Base-by-base conservation (phyloP, 108 stramenopile species). In the Skeletonema marinoi region DNA sequence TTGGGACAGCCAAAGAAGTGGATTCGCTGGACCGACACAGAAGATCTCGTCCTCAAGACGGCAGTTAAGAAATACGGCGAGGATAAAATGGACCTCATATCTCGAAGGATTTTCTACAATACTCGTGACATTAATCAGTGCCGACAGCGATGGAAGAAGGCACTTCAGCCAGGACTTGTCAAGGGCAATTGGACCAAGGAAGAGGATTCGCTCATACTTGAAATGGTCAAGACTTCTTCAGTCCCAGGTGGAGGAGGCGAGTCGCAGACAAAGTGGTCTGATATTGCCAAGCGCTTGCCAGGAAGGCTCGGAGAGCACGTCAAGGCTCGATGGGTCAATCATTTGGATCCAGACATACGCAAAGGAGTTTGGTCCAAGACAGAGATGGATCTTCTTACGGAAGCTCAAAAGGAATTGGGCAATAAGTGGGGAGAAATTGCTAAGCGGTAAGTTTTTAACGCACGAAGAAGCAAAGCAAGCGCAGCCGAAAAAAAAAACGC, bases 301-400 rank as follows among this genome's bases (percentile, higher is more conserved):
- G 97, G 98, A 12, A 90, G 98, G 32, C 93, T 97, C 58, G 93
- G 93, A 17, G 98, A 99, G 74, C 97, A 96, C 66, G 89, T 97
- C 66, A 90, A 98, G 46, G 96, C 97, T 68, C 94, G 96, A 32
- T 99, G 95, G 92, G 86, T 93, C 73, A 98, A 98, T 80, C 85
- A 85, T 61, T 83, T 99, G 10, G 93, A 98, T 79, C 98, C 98
- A 7, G 71, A 77, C 61, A 86, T 98, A 59, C 92, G 92, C 63
- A 90, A 90, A 66, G 87, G 77, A 0, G 79, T 82, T 17, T 97
- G 96, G 96, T 92, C 94, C 32, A 81, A 87, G 44, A 85, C 90
- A 14, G 98, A 97, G 73, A 91, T 92, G 65, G 51, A 50, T 21
- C 81, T 91, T 60, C 86, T 97, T n/a, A 78, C 88, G 11, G 63